Conservation (phyloP, 139 green algal genomes). For the Monoraphidium neglectum region DNA sequence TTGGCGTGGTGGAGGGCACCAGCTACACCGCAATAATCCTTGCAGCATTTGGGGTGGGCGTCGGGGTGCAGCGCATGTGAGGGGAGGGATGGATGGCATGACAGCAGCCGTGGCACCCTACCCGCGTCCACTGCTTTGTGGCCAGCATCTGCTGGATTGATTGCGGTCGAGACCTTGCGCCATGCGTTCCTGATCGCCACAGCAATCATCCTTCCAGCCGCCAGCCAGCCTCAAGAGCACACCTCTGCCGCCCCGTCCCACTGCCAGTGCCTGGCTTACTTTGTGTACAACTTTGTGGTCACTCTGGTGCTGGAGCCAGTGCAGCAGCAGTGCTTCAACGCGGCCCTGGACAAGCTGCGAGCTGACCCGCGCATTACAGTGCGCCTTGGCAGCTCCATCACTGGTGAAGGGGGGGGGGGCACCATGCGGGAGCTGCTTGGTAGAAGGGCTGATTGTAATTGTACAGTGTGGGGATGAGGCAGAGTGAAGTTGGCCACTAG, state of each 20-base stretch:
- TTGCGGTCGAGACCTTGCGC: too few species aligned
- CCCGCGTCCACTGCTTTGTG: too few species aligned
- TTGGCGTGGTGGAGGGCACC: constrained; percentile 87
- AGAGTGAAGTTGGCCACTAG: too few species aligned
- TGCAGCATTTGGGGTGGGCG: constrained; percentile 74
- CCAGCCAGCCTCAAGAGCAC: too few species aligned
- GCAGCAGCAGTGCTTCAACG: constrained; percentile 89
- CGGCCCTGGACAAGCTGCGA: constrained; percentile 80
- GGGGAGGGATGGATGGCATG: background rate
- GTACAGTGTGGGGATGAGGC: too few species aligned
- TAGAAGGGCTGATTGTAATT: background rate
- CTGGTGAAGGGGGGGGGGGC: background rate
- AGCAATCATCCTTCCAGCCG: too few species aligned
- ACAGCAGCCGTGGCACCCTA: background rate
- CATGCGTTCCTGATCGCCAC: too few species aligned
- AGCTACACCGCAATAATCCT: constrained; percentile 91
- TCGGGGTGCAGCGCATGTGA: background rate
- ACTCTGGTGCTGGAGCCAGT: constrained; percentile 79
- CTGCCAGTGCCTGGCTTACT: constrained; percentile 38
- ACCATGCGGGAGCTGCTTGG: background rate
- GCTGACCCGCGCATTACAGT: constrained; percentile 88
- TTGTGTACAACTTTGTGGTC: constrained; percentile 55
- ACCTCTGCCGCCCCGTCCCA: too few species aligned
- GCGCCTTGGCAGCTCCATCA: constrained; percentile 48
- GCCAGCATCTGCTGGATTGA: too few species aligned